Evolutionary conservation across 140 eudicot species (phyloP), one percentile per base, ranked within the genome.

Genomic region (Flaveria floridana): DNA sequence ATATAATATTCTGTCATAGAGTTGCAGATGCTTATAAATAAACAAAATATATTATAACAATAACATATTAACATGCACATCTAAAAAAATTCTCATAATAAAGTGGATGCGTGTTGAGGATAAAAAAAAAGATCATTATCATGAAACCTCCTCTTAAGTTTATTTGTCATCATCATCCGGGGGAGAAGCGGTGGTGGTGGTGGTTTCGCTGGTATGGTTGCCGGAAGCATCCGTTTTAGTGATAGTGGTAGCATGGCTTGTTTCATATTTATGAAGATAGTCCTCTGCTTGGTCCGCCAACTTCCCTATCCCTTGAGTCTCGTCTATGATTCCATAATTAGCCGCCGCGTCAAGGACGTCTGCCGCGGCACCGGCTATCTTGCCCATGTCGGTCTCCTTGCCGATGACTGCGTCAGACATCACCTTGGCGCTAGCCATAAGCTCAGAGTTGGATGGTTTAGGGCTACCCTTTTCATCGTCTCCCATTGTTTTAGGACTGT

Each of bases 311-410:
- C 84, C 81, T 18, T 15, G 44, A 15, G 71, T 66, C 46, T 84
- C 88, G 23, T 84, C 91, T 0, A 87, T 55, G 48, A 83, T 80
- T 2, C 91, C 96, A 47, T 81, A 87, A 3, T 46, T 76, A 0
- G 76, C 42, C 13, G 91, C 89, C 14, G 89, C 89, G 26, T 78
- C 81, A 57, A 88, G 81, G 41, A 88, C 73, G 61, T 90, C 86
- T 0, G 88, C 88, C 1, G 95, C 85, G 10, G 96, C 96, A 2
- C 83, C 87, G 44, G 95, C 96, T 12, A 76, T 82, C 83, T 86
- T 78, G 39, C 81, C 84, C 69, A 75, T 80, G 83, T 87, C 91
- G 2, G 72, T 65, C 78, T 84, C 76, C 59, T 76, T 23, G 76
- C 79, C 78, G 3, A 71, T 71, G 28, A 83, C 89, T 0, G 88